Percentiles rank a stretch among this genome's conserved stretches.
Evolutionary conservation across 768 basidiomycete species (phyloP).

Genomic region (Amyloporia xantha): DNA sequence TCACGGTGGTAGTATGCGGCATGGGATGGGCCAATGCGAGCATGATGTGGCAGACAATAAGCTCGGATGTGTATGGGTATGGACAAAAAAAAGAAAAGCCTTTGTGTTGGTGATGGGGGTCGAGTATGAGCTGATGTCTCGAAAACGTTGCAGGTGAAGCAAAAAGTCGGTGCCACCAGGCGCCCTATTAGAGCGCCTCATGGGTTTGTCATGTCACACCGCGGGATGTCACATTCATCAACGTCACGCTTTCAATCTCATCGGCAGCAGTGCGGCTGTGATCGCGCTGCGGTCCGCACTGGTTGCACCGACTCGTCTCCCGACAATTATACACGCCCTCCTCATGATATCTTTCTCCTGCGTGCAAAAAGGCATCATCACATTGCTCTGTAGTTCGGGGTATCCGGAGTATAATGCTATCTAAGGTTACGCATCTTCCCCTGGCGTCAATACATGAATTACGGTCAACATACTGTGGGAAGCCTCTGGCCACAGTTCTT

Average conservation of each 20-base stretch:
- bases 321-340: neutral
- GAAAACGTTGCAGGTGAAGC: neutral
- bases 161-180: neutral
- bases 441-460: no score
- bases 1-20: conserved; percentile 10
- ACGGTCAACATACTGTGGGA: no score
- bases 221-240: neutral
- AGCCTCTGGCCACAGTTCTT: no score
- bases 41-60: conserved; percentile 9
- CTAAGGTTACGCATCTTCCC: no score
- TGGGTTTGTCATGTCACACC: neutral
- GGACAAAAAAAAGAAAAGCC: neutral
- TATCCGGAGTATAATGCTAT: no score
- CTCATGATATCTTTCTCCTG: no score
- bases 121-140: neutral
- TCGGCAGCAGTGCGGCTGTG: conserved; percentile 2
- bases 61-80: neutral
- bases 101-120: neutral
- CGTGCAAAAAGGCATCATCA: no score
- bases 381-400: no score
- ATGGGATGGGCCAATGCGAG: conserved; percentile 21
- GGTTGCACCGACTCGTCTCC: conserved; percentile 1
- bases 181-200: no score
- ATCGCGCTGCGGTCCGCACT: neutral
- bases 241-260: neutral